Evolutionary conservation across 352 stramenopile species (phyloP).

Genomic region (Globisporangium paroecandrum): DNA sequence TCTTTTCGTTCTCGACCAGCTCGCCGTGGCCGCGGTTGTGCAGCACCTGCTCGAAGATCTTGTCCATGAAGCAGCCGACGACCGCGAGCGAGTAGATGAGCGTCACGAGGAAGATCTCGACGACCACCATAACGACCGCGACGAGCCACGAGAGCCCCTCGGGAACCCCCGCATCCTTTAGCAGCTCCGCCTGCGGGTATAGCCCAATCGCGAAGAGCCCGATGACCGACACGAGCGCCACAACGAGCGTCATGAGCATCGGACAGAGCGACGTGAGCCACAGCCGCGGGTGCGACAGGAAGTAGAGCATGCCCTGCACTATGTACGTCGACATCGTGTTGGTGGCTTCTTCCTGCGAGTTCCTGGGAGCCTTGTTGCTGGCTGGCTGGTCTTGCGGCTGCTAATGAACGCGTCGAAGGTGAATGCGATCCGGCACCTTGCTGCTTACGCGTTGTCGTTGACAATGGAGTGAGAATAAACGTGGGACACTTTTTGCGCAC

Average conservation of each 20-base stretch:
- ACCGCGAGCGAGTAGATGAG: slow-evolving; percentile 63
- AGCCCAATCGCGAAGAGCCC: slow-evolving; percentile 43
- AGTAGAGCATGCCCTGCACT: slow-evolving; percentile 50
- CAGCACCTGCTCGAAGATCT: slow-evolving; percentile 65
- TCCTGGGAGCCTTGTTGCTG: not conserved
- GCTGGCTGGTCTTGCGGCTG: not conserved
- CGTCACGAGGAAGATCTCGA: slow-evolving; percentile 72
- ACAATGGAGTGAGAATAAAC: not conserved
- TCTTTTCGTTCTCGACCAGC: slow-evolving; percentile 43
- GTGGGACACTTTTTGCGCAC: not conserved
- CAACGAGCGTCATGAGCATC: slow-evolving; percentile 52
- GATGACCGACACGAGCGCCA: slow-evolving; percentile 42
- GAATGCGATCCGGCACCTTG: not conserved
- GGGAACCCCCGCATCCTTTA: slow-evolving; percentile 36
- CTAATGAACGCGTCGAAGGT: not conserved
- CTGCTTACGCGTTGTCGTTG: not conserved
- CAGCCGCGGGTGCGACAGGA: slow-evolving; percentile 50
- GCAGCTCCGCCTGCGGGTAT: slow-evolving; percentile 39
- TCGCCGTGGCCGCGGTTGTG: slow-evolving; percentile 39
- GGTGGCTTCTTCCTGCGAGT: not conserved
- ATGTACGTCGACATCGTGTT: slow-evolving; percentile 51
- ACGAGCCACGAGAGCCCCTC: slow-evolving; percentile 54
- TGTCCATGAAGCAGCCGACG: slow-evolving; percentile 56
- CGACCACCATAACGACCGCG: slow-evolving; percentile 49
- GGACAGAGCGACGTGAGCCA: slow-evolving; percentile 56